These are phyloP conservation scores for Penicillium sp. DNA, from an alignment of 2,329 filamentous ascomycete species.

Conservation along the genomic window DNA sequence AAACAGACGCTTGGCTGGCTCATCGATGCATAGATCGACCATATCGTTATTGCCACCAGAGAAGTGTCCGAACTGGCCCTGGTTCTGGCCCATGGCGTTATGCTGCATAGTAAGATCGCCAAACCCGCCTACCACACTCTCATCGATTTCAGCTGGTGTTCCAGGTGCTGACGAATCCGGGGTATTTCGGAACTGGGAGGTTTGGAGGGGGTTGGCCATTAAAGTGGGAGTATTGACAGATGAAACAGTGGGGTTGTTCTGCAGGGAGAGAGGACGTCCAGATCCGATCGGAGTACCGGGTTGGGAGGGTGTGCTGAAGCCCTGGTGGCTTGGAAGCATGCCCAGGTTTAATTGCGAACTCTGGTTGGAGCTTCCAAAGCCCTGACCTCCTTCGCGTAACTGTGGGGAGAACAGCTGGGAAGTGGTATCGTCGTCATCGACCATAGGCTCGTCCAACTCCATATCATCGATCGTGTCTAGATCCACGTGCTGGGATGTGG, in stretches of 20 bases:
- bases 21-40: conserved; percentile 74
- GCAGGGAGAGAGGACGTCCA: conserved; percentile 68
- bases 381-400: conserved; percentile 69
- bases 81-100: conserved; percentile 43
- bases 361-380: conserved; percentile 58
- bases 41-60: conserved; percentile 51
- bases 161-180: conserved; percentile 69
- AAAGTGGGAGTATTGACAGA: conserved; percentile 95
- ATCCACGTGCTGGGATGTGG: conserved; percentile 50
- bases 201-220: conserved; percentile 70
- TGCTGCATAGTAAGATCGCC: conserved; percentile 62
- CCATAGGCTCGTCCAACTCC: conserved; percentile 89
- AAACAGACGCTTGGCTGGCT: conserved; percentile 90
- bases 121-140: conserved; percentile 66
- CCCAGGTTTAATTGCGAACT: conserved; percentile 76
- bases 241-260: conserved; percentile 94
- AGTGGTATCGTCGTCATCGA: conserved; percentile 42
- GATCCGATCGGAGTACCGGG: conserved; percentile 80
- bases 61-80: conserved; percentile 43
- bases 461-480: conserved; percentile 89
- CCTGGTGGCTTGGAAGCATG: conserved; percentile 73
- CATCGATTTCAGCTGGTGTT: conserved; percentile 73
- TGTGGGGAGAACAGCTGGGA: conserved; percentile 54
- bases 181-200: conserved; percentile 55
- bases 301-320: conserved; percentile 73